Evolutionary conservation across 2,329 filamentous ascomycete genomes (phyloP), one percentile per base, ranked within the genome.

Genomic region (Claviceps digitariae): DNA sequence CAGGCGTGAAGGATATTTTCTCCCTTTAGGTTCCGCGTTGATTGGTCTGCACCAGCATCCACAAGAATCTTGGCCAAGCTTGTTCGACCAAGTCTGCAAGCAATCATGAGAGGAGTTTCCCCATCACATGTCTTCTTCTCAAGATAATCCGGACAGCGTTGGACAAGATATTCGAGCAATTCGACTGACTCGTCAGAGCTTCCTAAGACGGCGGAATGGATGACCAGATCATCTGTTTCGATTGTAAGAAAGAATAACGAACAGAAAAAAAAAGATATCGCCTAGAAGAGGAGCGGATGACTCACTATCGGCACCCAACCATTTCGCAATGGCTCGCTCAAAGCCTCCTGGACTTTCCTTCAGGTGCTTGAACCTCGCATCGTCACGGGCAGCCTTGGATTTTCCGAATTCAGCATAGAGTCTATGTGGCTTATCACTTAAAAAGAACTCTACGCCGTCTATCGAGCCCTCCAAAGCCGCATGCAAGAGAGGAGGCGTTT

Each of bases 401-500:
- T 72, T 71, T 41, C 72, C 75, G 62, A 90, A 93, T 47, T 87
- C 79, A 27, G 75, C 67, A 61, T 93, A 93, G 52, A 79, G 73
- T 29, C 81, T 74, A 58, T 79, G 68, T 0, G 88, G 86, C 1
- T 79, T 77, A 56, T 87, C 84, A 54, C 84, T 82, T 53, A 89
- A 67, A 64, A 91, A 87, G 80, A 86, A 94, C 62, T 93, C 82
- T 0, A 88, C 79, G 20, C 77, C 76, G 41, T 84, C 78, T n/a
- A 91, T 64, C 21, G 73, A 84, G 3, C 81, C 80, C 2, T 60
- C 59, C 9, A 69, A 60, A 13, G 79, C 82, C 46, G 83, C 81
- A 56, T 75, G 68, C 1, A 87, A 72, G 9, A 87, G 67, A 3
- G 83, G 86, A 2, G 83, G 77, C 0, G 69, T 72, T 36, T 71